phyloP scores from a whole-genome alignment of 2,329 filamentous ascomycete species.

The Bertia moriformis region DNA sequence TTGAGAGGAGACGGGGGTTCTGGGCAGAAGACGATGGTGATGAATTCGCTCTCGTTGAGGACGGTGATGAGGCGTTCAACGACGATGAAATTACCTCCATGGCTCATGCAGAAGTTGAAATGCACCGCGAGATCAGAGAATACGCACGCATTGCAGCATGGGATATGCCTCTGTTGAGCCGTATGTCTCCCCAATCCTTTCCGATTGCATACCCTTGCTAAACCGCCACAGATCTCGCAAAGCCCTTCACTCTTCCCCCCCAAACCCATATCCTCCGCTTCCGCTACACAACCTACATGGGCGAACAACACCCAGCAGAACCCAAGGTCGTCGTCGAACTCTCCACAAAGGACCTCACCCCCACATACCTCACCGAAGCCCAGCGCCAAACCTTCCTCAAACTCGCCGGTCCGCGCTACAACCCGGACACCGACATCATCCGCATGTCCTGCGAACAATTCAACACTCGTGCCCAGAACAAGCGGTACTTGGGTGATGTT shows the following conservation, averaged over 20 bases:
- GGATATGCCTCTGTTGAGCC: constrained; percentile 84
- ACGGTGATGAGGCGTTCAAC: constrained; percentile 30
- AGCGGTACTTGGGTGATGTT: constrained; percentile 75
- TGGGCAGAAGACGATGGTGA: constrained; percentile 27
- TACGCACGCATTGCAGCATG: constrained; percentile 79
- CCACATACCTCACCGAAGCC: constrained; percentile 36
- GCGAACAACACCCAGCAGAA: constrained; percentile 79
- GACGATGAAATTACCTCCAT: constrained; percentile 73
- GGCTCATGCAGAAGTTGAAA: constrained; percentile 75
- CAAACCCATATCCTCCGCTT: constrained; percentile 66
- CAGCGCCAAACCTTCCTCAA: constrained; percentile 77
- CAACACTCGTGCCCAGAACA: constrained; percentile 85
- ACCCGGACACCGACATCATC: constrained; percentile 66
- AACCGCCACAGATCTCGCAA: constrained; percentile 53
- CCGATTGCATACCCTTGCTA: constrained; percentile 6
- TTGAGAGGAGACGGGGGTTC: constrained; percentile 15
- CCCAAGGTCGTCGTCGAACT: constrained; percentile 93
- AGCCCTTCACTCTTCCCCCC: constrained; percentile 63
- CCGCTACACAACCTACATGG: constrained; percentile 93
- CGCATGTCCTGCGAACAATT: constrained; percentile 87
- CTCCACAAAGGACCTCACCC: constrained; percentile 50
- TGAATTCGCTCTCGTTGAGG: constrained; percentile 20
- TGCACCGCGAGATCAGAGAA: constrained; percentile 75
- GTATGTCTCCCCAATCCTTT: constrained; percentile 39
- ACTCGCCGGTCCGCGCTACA: constrained; percentile 71